phyloP scores from a whole-genome alignment of 208 protist species.

The Hexamita inflata region DNA sequence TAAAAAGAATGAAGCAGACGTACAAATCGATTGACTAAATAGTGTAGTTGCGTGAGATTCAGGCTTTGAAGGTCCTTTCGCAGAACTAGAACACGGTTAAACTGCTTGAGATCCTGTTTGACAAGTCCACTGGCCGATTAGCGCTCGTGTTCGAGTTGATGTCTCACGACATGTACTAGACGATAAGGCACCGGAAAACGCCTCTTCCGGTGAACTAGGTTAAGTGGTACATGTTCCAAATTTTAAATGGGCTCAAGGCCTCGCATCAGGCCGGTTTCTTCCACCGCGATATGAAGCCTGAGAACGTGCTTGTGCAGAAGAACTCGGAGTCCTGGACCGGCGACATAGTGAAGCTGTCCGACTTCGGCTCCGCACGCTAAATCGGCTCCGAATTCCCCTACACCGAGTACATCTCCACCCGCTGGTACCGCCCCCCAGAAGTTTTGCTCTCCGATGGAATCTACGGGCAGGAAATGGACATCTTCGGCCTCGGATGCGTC shows the following conservation, averaged over 20 bases:
- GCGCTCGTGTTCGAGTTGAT: constrained; percentile 87
- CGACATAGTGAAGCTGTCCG: constrained; percentile 83
- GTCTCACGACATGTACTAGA: constrained; percentile 87
- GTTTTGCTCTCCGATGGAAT: constrained; percentile 82
- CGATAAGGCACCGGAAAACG: constrained; percentile 63
- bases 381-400: constrained; percentile 70
- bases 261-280: constrained; percentile 77
- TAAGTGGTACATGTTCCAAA: constrained; percentile 63
- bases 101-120: constrained; percentile 75
- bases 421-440: constrained; percentile 77
- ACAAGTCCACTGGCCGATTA: constrained; percentile 61
- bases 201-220: constrained; percentile 54
- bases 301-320: constrained; percentile 74
- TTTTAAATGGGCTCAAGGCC: constrained; percentile 78
- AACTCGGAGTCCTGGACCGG: no score
- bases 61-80: constrained; percentile 68
- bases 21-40: constrained; percentile 72
- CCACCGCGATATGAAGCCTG: constrained; percentile 84
- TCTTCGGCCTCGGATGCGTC: constrained; percentile 56
- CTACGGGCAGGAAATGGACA: constrained; percentile 86
- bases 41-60: constrained; percentile 84
- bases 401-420: constrained; percentile 83
- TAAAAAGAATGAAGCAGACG: constrained; percentile 86
- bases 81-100: constrained; percentile 77
- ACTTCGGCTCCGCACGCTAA: constrained; percentile 82